Evolutionary conservation across 768 basidiomycete genomes (phyloP).

Genomic region (Butyriboletus loyo): DNA sequence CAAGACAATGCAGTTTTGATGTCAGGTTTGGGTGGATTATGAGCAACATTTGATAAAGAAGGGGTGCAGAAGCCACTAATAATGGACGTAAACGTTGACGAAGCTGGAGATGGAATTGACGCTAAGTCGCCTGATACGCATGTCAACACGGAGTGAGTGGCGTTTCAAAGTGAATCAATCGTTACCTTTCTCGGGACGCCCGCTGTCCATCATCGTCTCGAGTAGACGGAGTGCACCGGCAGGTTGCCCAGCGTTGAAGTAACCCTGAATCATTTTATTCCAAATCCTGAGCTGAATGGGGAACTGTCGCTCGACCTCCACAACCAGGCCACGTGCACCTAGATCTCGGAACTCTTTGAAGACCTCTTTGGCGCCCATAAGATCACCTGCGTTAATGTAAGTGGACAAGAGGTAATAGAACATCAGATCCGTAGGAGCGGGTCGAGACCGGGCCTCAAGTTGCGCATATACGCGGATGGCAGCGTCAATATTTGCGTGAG

Average conservation of each 20-base stretch:
- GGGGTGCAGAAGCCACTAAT: slow-evolving; percentile 62
- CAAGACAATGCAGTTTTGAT: slow-evolving; percentile 61
- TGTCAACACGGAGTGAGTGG: not conserved
- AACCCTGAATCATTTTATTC: slow-evolving; percentile 75
- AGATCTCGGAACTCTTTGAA: slow-evolving; percentile 58
- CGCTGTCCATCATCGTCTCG: slow-evolving; percentile 64
- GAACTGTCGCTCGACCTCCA: slow-evolving; percentile 15
- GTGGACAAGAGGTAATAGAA: slow-evolving; percentile 59
- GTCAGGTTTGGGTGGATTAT: slow-evolving; percentile 37
- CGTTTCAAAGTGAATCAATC: not conserved
- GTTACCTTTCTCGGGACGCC: slow-evolving; percentile 16
- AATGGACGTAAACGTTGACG: slow-evolving; percentile 61
- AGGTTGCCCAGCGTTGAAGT: slow-evolving; percentile 62
- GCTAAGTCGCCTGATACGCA: slow-evolving; percentile 18
- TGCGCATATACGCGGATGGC: slow-evolving; percentile 67
- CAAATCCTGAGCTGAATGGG: slow-evolving; percentile 51
- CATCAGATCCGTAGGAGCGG: slow-evolving; percentile 32
- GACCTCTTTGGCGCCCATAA: slow-evolving; percentile 51
- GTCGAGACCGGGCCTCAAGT: slow-evolving; percentile 41
- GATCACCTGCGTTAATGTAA: slow-evolving; percentile 51
- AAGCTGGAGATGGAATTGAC: slow-evolving; percentile 53
- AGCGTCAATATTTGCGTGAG: slow-evolving; percentile 52
- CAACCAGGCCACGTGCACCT: slow-evolving; percentile 32
- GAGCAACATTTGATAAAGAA: slow-evolving; percentile 24
- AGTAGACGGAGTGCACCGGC: slow-evolving; percentile 64